Conservation (phyloP, 1,284 basidiomycete species). For the Tremellales sp. region DNA sequence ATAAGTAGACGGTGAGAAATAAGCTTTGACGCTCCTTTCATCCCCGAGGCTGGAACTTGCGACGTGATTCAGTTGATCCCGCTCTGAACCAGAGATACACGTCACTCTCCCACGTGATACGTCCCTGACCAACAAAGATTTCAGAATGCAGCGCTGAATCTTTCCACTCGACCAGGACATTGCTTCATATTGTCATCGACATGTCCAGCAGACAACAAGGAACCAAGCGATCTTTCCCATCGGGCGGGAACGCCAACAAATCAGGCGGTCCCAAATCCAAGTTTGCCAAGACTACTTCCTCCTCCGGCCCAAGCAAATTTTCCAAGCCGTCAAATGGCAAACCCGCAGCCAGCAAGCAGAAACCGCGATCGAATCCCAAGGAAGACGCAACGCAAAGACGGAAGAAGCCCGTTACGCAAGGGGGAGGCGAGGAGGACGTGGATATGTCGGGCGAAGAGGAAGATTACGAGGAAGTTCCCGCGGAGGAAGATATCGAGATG, state of each 20-base stretch:
- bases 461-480: conserved; percentile 20
- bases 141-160: conserved; percentile 13
- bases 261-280: conserved; percentile 2
- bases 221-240: not conserved
- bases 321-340: not conserved
- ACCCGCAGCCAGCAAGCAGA: conserved; percentile 1
- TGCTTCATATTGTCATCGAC: conserved; percentile 9
- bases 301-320: not conserved
- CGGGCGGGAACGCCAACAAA: not conserved
- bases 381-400: conserved; percentile 19
- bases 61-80: conserved; percentile 4
- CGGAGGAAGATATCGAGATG: conserved; percentile 11
- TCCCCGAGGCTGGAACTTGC: too few species aligned
- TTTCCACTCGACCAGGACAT: not conserved
- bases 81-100: conserved; percentile 1
- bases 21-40: not conserved
- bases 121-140: not conserved
- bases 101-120: not conserved
- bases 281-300: conserved; percentile 1
- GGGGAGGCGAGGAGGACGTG: conserved; percentile 36
- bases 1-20: not conserved
- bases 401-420: conserved; percentile 37
- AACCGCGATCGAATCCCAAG: conserved; percentile 9
- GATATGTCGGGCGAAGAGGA: conserved; percentile 18
- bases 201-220: not conserved